phyloP scores from a whole-genome alignment of 306 rosid species.

The Purshia tridentata region DNA sequence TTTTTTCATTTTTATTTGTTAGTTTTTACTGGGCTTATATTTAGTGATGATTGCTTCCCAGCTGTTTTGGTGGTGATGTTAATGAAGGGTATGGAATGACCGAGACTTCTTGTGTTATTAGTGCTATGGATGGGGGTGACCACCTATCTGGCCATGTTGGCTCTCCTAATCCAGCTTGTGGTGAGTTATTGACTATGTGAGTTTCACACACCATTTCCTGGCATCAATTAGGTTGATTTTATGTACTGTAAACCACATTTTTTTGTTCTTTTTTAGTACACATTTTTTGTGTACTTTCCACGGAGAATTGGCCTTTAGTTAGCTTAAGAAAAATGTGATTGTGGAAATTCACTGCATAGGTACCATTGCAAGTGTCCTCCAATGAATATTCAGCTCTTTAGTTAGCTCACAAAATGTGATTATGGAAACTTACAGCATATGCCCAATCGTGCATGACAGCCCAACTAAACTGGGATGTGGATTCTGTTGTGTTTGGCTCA shows the following conservation, averaged over 20 bases:
- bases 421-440: too few species aligned
- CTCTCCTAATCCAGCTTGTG: conserved; percentile 87
- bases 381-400: background rate
- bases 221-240: background rate
- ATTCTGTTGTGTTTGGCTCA: too few species aligned
- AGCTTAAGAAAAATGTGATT: background rate
- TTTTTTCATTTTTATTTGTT: background rate
- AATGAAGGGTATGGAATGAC: conserved; percentile 99
- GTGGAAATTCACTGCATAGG: background rate
- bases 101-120: conserved; percentile 82
- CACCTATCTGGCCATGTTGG: conserved; percentile 83
- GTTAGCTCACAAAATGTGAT: too few species aligned
- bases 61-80: conserved; percentile 86
- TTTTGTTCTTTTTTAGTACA: background rate
- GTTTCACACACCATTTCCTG: background rate
- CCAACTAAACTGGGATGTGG: background rate
- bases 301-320: background rate
- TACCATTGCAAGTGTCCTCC: background rate
- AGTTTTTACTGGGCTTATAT: conserved; percentile 19
- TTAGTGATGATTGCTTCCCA: conserved; percentile 36
- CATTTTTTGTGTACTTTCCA: background rate
- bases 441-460: too few species aligned
- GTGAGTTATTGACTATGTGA: conserved; percentile 50
- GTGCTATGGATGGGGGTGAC: conserved; percentile 66
- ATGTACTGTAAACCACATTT: background rate